Base-by-base conservation (phyloP, 331 rosid species). In the Cydonia oblonga region DNA sequence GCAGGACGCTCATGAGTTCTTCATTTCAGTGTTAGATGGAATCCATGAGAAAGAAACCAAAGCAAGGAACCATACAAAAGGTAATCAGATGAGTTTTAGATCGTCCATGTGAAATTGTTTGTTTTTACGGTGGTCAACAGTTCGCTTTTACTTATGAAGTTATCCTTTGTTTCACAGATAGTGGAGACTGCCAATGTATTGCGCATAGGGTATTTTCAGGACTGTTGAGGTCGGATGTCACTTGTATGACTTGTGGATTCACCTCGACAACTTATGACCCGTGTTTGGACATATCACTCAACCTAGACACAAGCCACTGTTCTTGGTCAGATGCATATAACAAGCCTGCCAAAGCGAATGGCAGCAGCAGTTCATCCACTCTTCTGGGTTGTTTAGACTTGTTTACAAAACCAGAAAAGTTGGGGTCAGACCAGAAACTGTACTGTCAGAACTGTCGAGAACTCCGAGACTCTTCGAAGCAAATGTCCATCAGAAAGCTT, bases 1-100 rank as follows among this genome's bases (percentile, higher is more conserved):
- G 84, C 98, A 93, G 75, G 98, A 93, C 76, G 98, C 98, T 9
- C 98, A 93, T 33, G 98, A 93, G 72, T 93, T 93, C 84, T 90
- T 93, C 87, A 93, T 93, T 84, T 90, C 98, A 29, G 78, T 90
- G 82, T 84, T 93, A 9, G 97, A 90, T 78, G 89, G 97, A 53
- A 89, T 93, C 73, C 97, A 91, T 76, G 97, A 90, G 84, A 80
- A 66, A 62, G 87, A 82, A 71, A 78, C 77, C 71, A 84, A 83
- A 81, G 38, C 84, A 73, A 81, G 60, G 79, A 92, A 82, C 22
- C 84, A 79, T 75, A 84, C 77, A 76, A 80, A 69, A 92, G 98
- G 96, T 92, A 87, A 71, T 56, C 54, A 35, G 19, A 64, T 22
- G 26, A 18, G 38, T 64, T 26, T 30, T 18, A 35, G 26, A 35